Evolutionary conservation across 768 basidiomycete genomes (phyloP).

Genomic region (Boletales sp.): DNA sequence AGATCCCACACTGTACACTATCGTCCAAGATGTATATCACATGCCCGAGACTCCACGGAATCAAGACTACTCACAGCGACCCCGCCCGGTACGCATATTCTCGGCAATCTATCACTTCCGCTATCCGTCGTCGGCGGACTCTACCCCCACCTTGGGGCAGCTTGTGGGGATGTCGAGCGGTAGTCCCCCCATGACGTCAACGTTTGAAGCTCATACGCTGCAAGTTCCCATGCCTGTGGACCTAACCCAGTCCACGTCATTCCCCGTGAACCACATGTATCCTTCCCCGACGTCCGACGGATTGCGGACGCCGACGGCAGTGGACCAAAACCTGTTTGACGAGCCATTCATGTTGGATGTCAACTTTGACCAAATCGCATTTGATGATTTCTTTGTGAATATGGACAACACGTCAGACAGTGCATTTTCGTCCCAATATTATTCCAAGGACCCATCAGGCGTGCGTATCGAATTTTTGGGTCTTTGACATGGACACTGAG

Average conservation of each 20-base stretch:
- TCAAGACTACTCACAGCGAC: conserved; percentile 15
- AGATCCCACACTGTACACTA: conserved; percentile 68
- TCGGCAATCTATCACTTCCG: conserved; percentile 59
- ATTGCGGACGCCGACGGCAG: neutral
- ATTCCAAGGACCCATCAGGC: conserved; percentile 21
- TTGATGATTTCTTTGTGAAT: conserved; percentile 24
- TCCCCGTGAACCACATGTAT: neutral
- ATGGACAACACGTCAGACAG: conserved; percentile 14
- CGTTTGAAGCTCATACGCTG: conserved; percentile 1
- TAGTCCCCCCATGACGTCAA: conserved; percentile 16
- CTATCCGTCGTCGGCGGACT: conserved; percentile 28
- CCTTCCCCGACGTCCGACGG: neutral
- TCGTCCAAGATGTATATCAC: conserved; percentile 57
- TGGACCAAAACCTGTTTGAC: conserved; percentile 25
- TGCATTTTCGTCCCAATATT: conserved; percentile 26
- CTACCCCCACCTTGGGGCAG: conserved; percentile 9
- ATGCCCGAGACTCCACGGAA: conserved; percentile 26
- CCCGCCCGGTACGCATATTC: conserved; percentile 40
- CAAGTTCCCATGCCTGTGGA: neutral
- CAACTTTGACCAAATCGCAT: conserved; percentile 22
- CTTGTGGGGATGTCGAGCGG: conserved; percentile 9
- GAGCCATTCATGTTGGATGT: conserved; percentile 31
- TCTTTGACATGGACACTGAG: conserved; percentile 8
- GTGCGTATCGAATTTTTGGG: conserved; percentile 21
- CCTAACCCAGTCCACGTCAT: conserved; percentile 4